Evolutionary conservation across 805 yeast genomes (phyloP), one percentile per base, ranked within the genome.

Genomic region (Candida dendrica): DNA sequence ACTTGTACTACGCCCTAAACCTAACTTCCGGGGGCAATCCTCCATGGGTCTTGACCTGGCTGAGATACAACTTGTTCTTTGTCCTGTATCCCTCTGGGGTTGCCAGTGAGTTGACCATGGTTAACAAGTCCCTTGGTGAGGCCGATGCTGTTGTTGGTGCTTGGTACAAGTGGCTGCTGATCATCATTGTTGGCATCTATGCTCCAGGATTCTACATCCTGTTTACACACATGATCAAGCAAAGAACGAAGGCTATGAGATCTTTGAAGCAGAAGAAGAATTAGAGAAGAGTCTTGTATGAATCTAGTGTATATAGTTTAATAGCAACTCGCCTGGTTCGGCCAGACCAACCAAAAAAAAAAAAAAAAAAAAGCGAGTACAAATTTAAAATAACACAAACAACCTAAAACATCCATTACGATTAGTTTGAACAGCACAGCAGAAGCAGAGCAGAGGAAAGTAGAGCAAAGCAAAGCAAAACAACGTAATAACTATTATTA

Each of bases 41-140:
- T 14, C 84, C 93, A 4, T 52, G 57, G 32, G 58, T 66, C 56
- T 69, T 91, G 50, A 74, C 80, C 16, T 75, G 82, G 72, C 65
- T 88, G 48, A 76, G 98, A 56, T 93, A 93, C 71, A 84, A 85
- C 48, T 66, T 87, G 22, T 93, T 93, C 63, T 74, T 76, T 50
- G 76, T 87, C 3, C 68, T 93, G 49, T 93, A 93, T 57, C 98
- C 98, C 16, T 62, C 84, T 17, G 98, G 98, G 3, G 96, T 90
- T n/a, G 75, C 84, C 2, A 79, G 91, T 47, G 98, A 93, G 61
- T 69, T 84, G 45, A 55, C 70, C 30, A 76, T 88, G 64, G 72
- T 87, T 45, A 82, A 77, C 63, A 63, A 78, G 42, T 80, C 96
- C 0, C 68, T 91, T 40, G 74, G 71, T n/a, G 77, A 74, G 38